Evolutionary conservation across 768 basidiomycete species (phyloP).

Genomic region (Collybia mongolica): DNA sequence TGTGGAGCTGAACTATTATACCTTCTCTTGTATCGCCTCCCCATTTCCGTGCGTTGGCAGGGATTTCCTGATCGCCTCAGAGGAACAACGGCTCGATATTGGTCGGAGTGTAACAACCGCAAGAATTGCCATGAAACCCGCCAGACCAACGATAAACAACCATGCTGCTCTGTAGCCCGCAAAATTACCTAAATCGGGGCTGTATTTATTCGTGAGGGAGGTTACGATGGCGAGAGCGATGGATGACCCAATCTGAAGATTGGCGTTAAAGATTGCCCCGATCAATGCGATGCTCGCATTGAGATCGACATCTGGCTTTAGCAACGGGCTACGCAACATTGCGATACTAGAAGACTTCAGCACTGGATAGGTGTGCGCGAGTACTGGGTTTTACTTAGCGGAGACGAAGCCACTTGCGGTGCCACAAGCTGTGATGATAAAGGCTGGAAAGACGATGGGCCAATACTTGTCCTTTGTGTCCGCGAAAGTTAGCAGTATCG

Average conservation of each 20-base stretch:
- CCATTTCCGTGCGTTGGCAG: too few relatives aligned
- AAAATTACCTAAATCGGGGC: conserved; percentile 10
- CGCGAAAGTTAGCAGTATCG: conserved; percentile 35
- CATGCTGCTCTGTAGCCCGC: conserved; percentile 13
- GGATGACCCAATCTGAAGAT: conserved; percentile 51
- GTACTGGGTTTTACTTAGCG: conserved; percentile 31
- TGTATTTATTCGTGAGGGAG: conserved; percentile 26
- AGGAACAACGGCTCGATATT: too few relatives aligned
- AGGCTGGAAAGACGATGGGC: conserved; percentile 42
- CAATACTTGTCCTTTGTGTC: conserved; percentile 40
- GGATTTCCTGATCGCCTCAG: too few relatives aligned
- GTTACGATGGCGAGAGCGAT: conserved; percentile 41
- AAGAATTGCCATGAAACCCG: conserved; percentile 13
- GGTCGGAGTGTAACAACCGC: conserved; percentile 7
- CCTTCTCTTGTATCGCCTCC: too few relatives aligned
- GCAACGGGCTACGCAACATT: conserved; percentile 43
- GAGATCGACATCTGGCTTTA: conserved; percentile 38
- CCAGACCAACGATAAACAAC: conserved; percentile 15
- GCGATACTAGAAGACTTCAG: conserved; percentile 33
- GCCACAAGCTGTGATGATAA: conserved; percentile 40
- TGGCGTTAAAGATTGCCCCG: conserved; percentile 55
- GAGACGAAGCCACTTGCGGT: conserved; percentile 40
- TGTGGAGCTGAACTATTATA: too few relatives aligned
- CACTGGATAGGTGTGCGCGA: background rate
- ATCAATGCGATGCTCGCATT: conserved; percentile 24